Percentiles rank a stretch among this genome's conserved stretches.
Evolutionary conservation across 1,284 basidiomycete genomes (phyloP).

Genomic region (Takashimella tepidaria): DNA sequence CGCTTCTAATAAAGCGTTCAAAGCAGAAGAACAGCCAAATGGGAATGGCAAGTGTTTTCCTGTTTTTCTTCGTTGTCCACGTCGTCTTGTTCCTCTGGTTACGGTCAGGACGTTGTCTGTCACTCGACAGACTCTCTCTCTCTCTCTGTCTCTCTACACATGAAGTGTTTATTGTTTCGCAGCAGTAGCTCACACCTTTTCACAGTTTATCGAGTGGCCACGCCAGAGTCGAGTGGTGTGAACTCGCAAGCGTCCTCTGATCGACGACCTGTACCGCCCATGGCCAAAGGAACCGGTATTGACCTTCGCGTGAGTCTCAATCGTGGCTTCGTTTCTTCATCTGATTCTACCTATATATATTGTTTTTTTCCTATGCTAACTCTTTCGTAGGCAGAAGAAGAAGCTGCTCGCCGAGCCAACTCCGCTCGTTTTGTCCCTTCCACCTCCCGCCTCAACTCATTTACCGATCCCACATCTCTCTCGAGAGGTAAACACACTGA

Average conservation of each 20-base stretch:
- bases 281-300: constrained; percentile 19
- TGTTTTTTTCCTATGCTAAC: background rate
- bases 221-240: background rate
- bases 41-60: background rate
- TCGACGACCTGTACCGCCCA: constrained; percentile 5
- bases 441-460: constrained; percentile 14
- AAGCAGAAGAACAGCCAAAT: background rate
- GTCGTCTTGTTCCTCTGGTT: background rate
- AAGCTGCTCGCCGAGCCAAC: constrained; percentile 32
- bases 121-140: background rate
- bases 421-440: background rate
- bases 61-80: too few species aligned
- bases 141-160: background rate
- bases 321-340: background rate
- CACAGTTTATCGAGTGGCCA: background rate
- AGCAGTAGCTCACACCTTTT: too few species aligned
- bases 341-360: too few species aligned
- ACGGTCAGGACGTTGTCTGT: too few species aligned
- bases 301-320: constrained; percentile 22
- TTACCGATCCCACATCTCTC: constrained; percentile 18
- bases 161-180: background rate
- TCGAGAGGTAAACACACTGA: constrained; percentile 28
- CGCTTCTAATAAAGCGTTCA: background rate
- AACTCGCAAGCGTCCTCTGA: background rate
- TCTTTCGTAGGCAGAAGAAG: constrained; percentile 36